phyloP scores from a whole-genome alignment of 1,139 yeast species.

The Pichia sp. region DNA sequence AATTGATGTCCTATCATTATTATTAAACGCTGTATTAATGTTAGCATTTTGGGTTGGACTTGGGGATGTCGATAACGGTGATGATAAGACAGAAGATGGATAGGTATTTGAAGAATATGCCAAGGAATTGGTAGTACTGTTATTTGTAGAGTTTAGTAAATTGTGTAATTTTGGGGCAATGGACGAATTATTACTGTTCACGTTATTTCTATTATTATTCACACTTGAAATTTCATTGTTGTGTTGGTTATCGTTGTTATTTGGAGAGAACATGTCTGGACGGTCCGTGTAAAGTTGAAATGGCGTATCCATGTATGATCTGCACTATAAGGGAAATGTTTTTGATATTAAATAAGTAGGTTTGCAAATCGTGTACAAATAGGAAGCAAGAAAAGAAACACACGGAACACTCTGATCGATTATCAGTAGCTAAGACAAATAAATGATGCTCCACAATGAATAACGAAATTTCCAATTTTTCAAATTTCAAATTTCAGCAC shows the following conservation, averaged over 20 bases:
- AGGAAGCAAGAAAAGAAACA: not conserved
- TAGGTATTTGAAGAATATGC: slow-evolving; percentile 2
- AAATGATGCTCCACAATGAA: not conserved
- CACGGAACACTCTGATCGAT: not conserved
- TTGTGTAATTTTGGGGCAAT: slow-evolving; percentile 1
- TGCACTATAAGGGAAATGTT: not conserved
- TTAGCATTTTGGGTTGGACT: slow-evolving; percentile 4
- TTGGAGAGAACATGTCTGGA: not conserved
- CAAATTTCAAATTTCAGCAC: not conserved
- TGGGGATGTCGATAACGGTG: not conserved
- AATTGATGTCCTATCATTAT: not conserved
- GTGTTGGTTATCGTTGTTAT: not conserved
- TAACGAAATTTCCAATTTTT: not conserved
- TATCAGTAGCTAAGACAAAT: not conserved
- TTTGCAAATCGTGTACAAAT: too few relatives aligned
- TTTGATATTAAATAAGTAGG: not conserved
- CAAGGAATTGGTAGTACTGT: not conserved
- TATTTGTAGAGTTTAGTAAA: not conserved
- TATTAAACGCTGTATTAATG: not conserved
- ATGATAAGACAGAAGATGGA: not conserved
- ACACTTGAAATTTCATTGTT: not conserved
- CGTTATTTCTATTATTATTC: not conserved
- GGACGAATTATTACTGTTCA: not conserved
- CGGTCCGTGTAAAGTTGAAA: not conserved
- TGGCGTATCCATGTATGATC: not conserved